Base-by-base conservation (phyloP, 2,329 filamentous ascomycete species). In the Aspergillus chevalieri region DNA sequence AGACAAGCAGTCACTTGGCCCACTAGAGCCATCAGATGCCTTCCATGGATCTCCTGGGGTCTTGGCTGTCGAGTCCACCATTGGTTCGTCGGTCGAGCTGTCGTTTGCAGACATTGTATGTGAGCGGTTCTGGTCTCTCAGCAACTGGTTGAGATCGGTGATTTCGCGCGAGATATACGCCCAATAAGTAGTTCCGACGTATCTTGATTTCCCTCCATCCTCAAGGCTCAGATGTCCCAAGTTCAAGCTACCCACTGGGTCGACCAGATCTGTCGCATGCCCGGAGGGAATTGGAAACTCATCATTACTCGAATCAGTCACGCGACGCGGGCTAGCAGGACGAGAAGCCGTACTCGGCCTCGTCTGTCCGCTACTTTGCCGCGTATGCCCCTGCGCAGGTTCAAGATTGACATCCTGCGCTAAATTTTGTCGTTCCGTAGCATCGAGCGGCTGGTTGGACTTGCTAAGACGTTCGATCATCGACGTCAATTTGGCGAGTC, bases 141-240 rank as follows among this genome's bases (percentile, higher is more conserved):
- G 56, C 33, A 74, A 51, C 52, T 72, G 69, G 51, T 73, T 73
- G 6, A 73, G 63, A 46, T 74, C 70, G 42, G 70, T 71, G 33
- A 74, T 73, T 62, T 74, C 70, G 30, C 70, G 65, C 7, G 69
- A 71, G 28, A 74, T 72, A 57, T 73, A 74, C 22, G 71, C 71
- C 69, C 70, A 74, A 51, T 72, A 74, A 9, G 71, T 74, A 5
- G 70, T 73, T 19, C 70, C 70, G 19, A 74, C 71, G 52, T 74
- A 74, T 63, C 71, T 64, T 39, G 70, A 72, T 39, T 64, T 67
- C 22, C 71, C 70, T 4, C 68, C 68, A 56, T 73, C 70, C 44
- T 73, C 68, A 42, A 75, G 53, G 50, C 71, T 73, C 42, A 74
- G 53, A 59, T 72, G 69, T 0, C 69, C 69, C 41, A 73, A 47